phyloP scores from a whole-genome alignment of 2,329 filamentous ascomycete genomes.

The Hymenoscyphus scutula region DNA sequence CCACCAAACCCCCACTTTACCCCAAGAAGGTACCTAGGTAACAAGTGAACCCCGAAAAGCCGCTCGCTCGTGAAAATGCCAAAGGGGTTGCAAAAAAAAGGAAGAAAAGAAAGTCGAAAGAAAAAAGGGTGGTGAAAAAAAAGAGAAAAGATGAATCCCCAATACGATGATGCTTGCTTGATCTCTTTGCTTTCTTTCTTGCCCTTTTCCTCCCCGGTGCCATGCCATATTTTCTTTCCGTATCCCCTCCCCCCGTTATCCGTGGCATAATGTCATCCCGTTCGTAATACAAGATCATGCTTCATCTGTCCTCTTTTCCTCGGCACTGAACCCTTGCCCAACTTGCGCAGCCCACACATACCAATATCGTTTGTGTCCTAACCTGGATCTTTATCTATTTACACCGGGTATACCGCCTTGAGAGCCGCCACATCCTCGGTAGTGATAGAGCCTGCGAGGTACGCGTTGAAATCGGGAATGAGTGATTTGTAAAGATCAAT shows the following conservation, averaged over 20 bases:
- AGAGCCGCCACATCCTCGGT: conserved; percentile 29
- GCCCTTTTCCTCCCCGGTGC: neutral
- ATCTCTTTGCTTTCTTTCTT: neutral
- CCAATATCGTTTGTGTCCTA: conserved; percentile 17
- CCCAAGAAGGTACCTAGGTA: neutral
- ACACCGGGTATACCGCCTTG: conserved; percentile 35
- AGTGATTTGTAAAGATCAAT: conserved; percentile 52
- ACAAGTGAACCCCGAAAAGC: too few relatives aligned
- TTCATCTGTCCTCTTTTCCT: conserved; percentile 6
- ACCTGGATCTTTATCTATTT: conserved; percentile 31
- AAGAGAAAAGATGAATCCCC: neutral
- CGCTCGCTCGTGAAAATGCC: neutral
- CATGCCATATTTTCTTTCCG: neutral
- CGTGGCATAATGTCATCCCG: neutral
- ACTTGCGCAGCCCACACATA: too few relatives aligned
- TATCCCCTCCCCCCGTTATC: neutral
- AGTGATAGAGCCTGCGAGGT: conserved; percentile 39
- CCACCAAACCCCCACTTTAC: too few relatives aligned
- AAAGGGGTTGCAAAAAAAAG: too few relatives aligned
- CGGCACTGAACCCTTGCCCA: neutral
- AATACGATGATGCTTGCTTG: neutral
- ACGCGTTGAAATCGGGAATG: conserved; percentile 52
- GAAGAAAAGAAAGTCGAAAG: too few relatives aligned
- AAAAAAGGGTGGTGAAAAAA: neutral
- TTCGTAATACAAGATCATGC: conserved; percentile 16